phyloP scores from a whole-genome alignment of 805 yeast species.

The Groenewaldozyma salmanticensis region DNA sequence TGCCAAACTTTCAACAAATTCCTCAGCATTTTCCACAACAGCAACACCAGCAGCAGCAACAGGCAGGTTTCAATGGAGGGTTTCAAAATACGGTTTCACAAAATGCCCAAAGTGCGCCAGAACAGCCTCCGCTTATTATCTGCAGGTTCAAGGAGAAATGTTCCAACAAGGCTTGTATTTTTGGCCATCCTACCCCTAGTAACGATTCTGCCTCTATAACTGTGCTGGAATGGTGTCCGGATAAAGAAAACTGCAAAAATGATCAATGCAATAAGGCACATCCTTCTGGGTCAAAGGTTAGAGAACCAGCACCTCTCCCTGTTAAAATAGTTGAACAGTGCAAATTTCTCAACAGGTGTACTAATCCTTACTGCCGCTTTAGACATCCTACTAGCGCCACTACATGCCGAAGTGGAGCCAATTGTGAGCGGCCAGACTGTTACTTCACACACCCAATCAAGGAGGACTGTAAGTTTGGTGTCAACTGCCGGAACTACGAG shows the following conservation, averaged over 20 bases:
- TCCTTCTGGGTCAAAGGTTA: slow-evolving; percentile 57
- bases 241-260: slow-evolving; percentile 55
- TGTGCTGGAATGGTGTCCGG: slow-evolving; percentile 63
- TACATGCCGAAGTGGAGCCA: slow-evolving; percentile 73
- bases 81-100: background rate
- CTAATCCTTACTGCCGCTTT: slow-evolving; percentile 67
- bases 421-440: slow-evolving; percentile 74
- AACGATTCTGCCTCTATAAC: slow-evolving; percentile 63
- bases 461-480: slow-evolving; percentile 74
- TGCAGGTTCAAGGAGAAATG: slow-evolving; percentile 76
- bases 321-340: slow-evolving; percentile 70
- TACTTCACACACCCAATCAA: slow-evolving; percentile 71
- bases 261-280: slow-evolving; percentile 64
- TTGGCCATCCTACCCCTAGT: slow-evolving; percentile 88
- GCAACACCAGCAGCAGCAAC: background rate
- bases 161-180: slow-evolving; percentile 70
- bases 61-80: slow-evolving; percentile 33
- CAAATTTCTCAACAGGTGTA: slow-evolving; percentile 67
- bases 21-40: slow-evolving; percentile 3
- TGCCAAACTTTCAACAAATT: background rate
- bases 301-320: slow-evolving; percentile 21
- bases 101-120: slow-evolving; percentile 28
- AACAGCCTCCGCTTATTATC: slow-evolving; percentile 24
- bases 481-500: slow-evolving; percentile 57
- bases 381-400: slow-evolving; percentile 73